Conservation (phyloP, 768 basidiomycete species). For the Pulveroboletus sp. region DNA sequence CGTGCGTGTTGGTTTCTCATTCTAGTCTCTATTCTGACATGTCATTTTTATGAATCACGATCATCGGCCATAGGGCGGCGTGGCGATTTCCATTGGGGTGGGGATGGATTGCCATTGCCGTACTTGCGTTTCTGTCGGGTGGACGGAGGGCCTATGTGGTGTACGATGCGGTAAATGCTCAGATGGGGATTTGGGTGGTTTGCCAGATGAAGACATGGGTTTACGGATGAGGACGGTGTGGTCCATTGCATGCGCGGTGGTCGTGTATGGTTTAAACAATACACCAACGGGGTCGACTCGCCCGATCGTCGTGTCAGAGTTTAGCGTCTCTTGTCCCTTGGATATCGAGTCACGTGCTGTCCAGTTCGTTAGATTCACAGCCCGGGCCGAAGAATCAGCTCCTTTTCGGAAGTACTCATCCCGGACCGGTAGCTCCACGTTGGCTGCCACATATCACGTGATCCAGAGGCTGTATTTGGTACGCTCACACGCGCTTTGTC, state of each 20-base stretch:
- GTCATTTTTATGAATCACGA: background rate
- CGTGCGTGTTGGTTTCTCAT: conserved; percentile 28
- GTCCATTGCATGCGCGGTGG: too few relatives aligned
- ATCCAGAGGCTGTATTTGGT: background rate
- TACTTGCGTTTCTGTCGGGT: conserved; percentile 59
- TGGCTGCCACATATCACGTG: conserved; percentile 5
- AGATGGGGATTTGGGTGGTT: conserved; percentile 12
- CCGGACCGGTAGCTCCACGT: too few relatives aligned
- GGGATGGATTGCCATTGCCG: conserved; percentile 47
- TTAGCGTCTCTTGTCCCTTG: too few relatives aligned
- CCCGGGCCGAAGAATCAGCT: too few relatives aligned
- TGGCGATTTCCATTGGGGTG: conserved; percentile 38
- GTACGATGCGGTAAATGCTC: conserved; percentile 54
- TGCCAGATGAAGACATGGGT: conserved; percentile 6
- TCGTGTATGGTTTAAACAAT: too few relatives aligned
- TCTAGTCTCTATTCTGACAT: background rate
- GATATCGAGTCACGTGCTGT: too few relatives aligned
- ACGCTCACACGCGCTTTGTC: too few relatives aligned
- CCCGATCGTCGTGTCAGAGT: too few relatives aligned
- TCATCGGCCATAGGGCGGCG: conserved; percentile 3
- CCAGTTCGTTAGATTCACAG: too few relatives aligned
- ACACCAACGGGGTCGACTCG: too few relatives aligned
- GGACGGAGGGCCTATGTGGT: conserved; percentile 62
- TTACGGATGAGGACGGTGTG: background rate
- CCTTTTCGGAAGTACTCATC: too few relatives aligned